Base-by-base conservation (phyloP, 208 protist genomes). In the Tritrichomonas musculus region DNA sequence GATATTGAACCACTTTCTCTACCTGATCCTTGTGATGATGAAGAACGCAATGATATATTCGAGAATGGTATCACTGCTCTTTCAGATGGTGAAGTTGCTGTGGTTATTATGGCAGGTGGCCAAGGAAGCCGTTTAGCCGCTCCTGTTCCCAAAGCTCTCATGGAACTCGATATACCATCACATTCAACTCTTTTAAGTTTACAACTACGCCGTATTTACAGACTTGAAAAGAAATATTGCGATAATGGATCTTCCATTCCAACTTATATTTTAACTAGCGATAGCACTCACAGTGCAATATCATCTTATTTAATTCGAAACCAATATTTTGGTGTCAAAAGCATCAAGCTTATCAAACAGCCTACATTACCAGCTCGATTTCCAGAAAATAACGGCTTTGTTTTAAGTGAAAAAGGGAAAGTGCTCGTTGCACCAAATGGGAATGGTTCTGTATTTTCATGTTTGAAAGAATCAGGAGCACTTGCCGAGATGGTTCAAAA, bases 401-500 rank as follows among this genome's bases (percentile, higher is more conserved):
- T 44, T 1, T 25, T 84, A 13, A 33, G 73, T n/a, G 36, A 84
- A 4, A 49, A 53, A 44, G 8, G 14, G 4, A 84, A 84, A 53
- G 73, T 84, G 1, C 73, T 84, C 20, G 73, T 44, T 53, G 73
- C 73, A n/a, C 73, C 73, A 84, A 84, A 84, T 53, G 73, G 73
- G 4, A 84, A 84, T 30, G 73, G 73, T 14, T 9, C 73, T 25
- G n/a, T 84, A 9, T 84, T 47, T 25, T 36, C 27, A n/a, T 33
- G n/a, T 49, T 11, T 84, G 3, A 44, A 49, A 30, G 36, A 33
- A 25, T 84, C 73, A 13, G 73, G 73, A 25, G 73, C 36, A 33
- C 44, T 84, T 22, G 36, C 2, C 5, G 73, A 84, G 1, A 84
- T 84, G 73, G 25, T 53, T 9, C 3, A n/a, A 5, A 8, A 53